Evolutionary conservation across 1,284 basidiomycete species (phyloP), one percentile per base, ranked within the genome.

Genomic region (Coniophora puteana): DNA sequence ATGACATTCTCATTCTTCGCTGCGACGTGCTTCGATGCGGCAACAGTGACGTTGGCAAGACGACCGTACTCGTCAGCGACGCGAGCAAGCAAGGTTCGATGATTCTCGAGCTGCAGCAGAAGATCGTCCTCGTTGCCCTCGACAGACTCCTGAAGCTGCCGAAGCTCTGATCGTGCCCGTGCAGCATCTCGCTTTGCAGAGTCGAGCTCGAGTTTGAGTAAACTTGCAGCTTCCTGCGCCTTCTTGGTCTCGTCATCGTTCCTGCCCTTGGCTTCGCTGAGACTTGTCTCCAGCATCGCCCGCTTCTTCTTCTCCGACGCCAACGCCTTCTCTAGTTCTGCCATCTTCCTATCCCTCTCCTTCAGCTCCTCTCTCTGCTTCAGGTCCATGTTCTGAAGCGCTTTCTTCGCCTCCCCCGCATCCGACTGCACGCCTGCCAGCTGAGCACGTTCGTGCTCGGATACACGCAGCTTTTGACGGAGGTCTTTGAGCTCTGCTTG

Each of bases 401-500:
- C 65, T 49, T 72, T 78, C 54, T 72, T 80, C n/a, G 70, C 48
- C 6, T 84, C 77, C 1, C 55, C 61, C 0, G 65, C 57, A 33
- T 80, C 80, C 5, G 63, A 66, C 35, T 77, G 76, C 47, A 78
- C 80, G 3, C 66, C 58, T 4, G 67, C 55, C 5, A 77, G 58
- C 45, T 78, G 76, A 8, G 64, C 53, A 21, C 72, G 71, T 44
- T 83, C 81, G 46, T 80, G 70, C 49, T 87, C 84, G 5, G 73
- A 65, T 36, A 65, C 52, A n/a, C 78, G 72, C 16, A 85, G 61
- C 55, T 80, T 85, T 30, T 66, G 52, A 8, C 75, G 71, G 2
- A 84, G 59, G 16, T 80, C 80, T 51, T 78, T 83, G 49, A 83
- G 57, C 54, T 87, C 83, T 0, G 63, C 58, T 51, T 83, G 76